Conservation (phyloP, 108 stramenopile species). For the Bacterosira constricta region DNA sequence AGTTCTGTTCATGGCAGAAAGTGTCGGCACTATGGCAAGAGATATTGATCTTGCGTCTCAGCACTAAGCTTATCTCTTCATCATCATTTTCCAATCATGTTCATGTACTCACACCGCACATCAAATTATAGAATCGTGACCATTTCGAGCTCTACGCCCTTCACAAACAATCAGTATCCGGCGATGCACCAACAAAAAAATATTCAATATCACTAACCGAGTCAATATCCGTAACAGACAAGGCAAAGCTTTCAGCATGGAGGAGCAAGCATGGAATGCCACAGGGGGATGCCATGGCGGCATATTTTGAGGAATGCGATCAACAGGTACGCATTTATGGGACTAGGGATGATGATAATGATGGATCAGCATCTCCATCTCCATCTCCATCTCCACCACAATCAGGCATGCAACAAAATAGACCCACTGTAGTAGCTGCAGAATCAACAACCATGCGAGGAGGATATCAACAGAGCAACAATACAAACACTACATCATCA, state of each 20-base stretch:
- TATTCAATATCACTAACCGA: conserved; percentile 22
- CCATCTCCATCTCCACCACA: background rate
- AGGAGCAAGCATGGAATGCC: conserved; percentile 62
- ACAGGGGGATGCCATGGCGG: conserved; percentile 70
- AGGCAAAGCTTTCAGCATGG: conserved; percentile 85
- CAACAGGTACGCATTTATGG: conserved; percentile 83
- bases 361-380: background rate
- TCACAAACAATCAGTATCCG: conserved; percentile 84
- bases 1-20: too few species aligned
- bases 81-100: conserved; percentile 2
- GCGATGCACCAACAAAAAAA: conserved; percentile 89
- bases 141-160: conserved; percentile 89
- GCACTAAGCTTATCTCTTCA: background rate
- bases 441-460: conserved; percentile 10
- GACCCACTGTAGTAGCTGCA: too few species aligned
- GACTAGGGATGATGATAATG: conserved; percentile 18
- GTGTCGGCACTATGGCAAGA: too few species aligned
- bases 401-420: conserved; percentile 2
- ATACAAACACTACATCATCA: conserved; percentile 15
- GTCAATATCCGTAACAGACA: conserved; percentile 64
- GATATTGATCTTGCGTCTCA: too few species aligned
- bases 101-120: background rate
- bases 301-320: conserved; percentile 80
- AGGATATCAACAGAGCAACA: background rate
- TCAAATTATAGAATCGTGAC: conserved; percentile 68